Evolutionary conservation across 305 asterid species (phyloP).

Genomic region (Solanum hybrid): DNA sequence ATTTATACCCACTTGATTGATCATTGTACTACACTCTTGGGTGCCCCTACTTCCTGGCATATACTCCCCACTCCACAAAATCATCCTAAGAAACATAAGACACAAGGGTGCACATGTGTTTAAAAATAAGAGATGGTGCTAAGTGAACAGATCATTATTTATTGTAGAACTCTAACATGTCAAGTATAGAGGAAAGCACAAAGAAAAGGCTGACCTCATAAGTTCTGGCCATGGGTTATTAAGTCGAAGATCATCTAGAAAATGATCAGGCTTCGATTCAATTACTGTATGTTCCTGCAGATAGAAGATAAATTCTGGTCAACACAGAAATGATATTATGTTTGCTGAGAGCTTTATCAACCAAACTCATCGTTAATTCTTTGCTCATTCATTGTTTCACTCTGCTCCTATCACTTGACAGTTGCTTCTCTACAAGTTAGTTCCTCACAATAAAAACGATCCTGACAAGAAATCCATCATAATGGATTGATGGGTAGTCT

Average conservation of each 20-base stretch:
- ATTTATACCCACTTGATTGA: neutral
- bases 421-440: neutral
- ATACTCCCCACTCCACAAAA: neutral
- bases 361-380: neutral
- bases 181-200: neutral
- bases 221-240: constrained; percentile 96
- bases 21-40: neutral
- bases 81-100: neutral
- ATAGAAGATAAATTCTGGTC: constrained; percentile 9
- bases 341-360: neutral
- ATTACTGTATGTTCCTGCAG: constrained; percentile 87
- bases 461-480: neutral
- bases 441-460: neutral
- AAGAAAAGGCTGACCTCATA: constrained; percentile 40
- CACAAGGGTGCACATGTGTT: neutral
- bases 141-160: neutral
- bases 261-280: constrained; percentile 95
- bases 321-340: neutral
- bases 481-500: neutral
- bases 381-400: neutral
- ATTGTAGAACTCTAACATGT: neutral
- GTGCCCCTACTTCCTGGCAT: neutral
- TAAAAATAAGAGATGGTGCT: neutral
- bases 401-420: neutral
- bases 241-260: constrained; percentile 84